phyloP scores from a whole-genome alignment of 108 stramenopile genomes.

The Asterionellopsis glacialis region DNA sequence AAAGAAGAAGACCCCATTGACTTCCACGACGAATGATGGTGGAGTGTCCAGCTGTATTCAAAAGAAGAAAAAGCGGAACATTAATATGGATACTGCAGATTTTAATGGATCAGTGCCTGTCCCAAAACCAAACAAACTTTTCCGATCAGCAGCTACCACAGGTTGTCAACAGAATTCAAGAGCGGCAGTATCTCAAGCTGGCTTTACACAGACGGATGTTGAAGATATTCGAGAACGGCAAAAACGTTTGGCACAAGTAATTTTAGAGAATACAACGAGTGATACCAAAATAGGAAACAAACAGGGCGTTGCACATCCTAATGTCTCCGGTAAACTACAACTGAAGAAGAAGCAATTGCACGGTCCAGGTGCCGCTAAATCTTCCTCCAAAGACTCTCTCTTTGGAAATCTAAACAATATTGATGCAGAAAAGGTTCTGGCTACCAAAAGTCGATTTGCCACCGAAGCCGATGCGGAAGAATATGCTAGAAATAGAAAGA shows the following conservation, averaged over 20 bases:
- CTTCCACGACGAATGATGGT: not conserved
- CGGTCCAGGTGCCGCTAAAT: not conserved
- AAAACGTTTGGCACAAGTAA: too few relatives aligned
- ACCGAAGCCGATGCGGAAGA: conserved; percentile 62
- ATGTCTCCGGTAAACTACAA: conserved; percentile 9
- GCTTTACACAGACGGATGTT: too few relatives aligned
- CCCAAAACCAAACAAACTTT: conserved; percentile 49
- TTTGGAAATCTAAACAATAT: not conserved
- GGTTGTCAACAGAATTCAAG: not conserved
- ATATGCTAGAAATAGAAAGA: conserved; percentile 53
- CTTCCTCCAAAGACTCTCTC: not conserved
- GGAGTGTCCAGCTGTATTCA: not conserved
- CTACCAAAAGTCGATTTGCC: conserved; percentile 69
- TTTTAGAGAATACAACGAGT: not conserved
- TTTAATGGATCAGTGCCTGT: conserved; percentile 67
- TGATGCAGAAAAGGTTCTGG: conserved; percentile 16
- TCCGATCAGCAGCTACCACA: conserved; percentile 9
- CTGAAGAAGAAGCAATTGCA: not conserved
- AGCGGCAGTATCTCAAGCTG: not conserved
- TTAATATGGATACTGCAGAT: conserved; percentile 15
- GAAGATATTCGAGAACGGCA: too few relatives aligned
- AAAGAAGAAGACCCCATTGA: not conserved
- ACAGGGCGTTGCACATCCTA: not conserved
- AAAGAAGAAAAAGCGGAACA: not conserved
- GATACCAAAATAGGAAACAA: not conserved